A percentile compares a stretch with the other conserved stretches of the same genome.
Evolutionary conservation across 106 monocot species (phyloP).

Genomic region (Ottelia alismoides): DNA sequence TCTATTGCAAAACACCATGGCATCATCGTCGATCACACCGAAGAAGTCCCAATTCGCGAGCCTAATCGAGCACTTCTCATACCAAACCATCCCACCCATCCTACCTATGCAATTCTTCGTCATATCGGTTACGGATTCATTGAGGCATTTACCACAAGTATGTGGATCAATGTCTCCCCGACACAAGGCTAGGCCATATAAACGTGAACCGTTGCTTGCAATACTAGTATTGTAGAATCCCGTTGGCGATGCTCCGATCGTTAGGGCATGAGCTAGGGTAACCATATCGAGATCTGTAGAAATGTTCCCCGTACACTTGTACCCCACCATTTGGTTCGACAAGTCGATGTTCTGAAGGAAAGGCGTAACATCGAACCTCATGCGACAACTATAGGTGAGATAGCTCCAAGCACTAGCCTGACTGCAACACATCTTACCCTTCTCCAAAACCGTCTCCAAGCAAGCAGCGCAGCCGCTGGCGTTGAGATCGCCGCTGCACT

Average conservation of each 20-base stretch:
- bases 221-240: conserved; percentile 15
- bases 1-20: not conserved
- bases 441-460: conserved; percentile 1
- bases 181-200: conserved; percentile 21
- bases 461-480: conserved; percentile 7
- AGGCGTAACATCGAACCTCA: conserved; percentile 19
- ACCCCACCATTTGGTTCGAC: not conserved
- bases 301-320: not conserved
- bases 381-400: conserved; percentile 14
- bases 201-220: not conserved
- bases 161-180: not conserved
- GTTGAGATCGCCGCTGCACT: conserved; percentile 19
- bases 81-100: conserved; percentile 6
- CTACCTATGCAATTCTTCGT: not conserved
- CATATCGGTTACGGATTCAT: too few species aligned
- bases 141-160: not conserved
- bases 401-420: conserved; percentile 12
- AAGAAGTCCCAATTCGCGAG: conserved; percentile 15
- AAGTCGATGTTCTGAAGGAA: conserved; percentile 13
- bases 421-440: conserved; percentile 8
- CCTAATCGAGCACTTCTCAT: conserved; percentile 12
- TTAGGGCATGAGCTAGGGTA: conserved; percentile 2
- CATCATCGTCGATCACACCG: conserved; percentile 8
- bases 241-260: not conserved
- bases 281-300: conserved; percentile 1